Conservation (phyloP, 140 eudicot genomes). For the Eryngium alpinum region DNA sequence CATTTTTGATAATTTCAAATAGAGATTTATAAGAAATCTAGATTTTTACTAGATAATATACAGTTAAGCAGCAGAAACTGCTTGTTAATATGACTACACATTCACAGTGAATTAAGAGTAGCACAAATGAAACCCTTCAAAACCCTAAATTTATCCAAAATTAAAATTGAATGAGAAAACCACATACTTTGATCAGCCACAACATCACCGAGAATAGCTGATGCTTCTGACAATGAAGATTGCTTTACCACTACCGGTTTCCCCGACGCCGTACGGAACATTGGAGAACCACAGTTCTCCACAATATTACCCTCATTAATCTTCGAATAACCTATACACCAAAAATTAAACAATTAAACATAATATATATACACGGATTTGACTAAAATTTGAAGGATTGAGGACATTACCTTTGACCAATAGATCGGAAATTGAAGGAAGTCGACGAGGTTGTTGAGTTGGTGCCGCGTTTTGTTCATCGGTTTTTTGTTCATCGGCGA, state of each 20-base stretch:
- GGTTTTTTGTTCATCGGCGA: constrained; percentile 14
- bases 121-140: no score
- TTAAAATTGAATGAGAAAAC: background rate
- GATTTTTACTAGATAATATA: no score
- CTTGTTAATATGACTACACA: no score
- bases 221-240: constrained; percentile 41
- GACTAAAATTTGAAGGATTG: background rate
- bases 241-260: constrained; percentile 41
- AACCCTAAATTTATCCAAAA: no score
- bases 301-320: constrained; percentile 25
- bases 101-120: no score
- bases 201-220: constrained; percentile 37
- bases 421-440: constrained; percentile 67
- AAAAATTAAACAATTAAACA: background rate
- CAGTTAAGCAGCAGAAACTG: no score
- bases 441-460: constrained; percentile 29
- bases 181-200: constrained; percentile 3
- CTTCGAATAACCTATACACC: constrained; percentile 38
- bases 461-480: constrained; percentile 22
- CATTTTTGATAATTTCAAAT: no score
- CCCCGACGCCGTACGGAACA: constrained; percentile 49
- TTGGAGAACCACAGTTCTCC: constrained; percentile 22
- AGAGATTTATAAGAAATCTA: no score
- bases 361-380: background rate
- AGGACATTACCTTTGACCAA: constrained; percentile 49